These are phyloP conservation scores for Mortierella antarctica DNA, from an alignment of 192 early-diverging fungal species.

Conservation along the genomic window DNA sequence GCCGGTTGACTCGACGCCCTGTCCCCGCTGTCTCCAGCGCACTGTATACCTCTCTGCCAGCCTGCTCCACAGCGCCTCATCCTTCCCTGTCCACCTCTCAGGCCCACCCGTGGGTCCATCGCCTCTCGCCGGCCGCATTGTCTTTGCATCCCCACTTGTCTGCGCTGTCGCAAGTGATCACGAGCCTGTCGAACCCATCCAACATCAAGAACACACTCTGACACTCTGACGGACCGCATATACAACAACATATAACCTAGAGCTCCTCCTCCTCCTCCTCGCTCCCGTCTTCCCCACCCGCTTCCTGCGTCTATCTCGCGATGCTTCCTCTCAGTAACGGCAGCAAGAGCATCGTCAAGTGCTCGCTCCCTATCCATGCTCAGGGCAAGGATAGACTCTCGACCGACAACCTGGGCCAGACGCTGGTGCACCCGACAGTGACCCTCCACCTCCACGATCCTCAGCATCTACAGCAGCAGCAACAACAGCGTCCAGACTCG, in stretches of 20 bases:
- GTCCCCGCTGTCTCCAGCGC: neutral
- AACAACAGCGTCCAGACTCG: conserved; percentile 26
- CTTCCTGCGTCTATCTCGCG: no score
- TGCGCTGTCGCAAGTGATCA: no score
- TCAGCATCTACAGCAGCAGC: neutral
- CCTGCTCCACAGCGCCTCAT: neutral
- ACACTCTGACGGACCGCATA: no score
- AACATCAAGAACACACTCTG: neutral
- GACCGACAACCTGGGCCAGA: neutral
- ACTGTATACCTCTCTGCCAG: neutral
- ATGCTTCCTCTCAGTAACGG: no score
- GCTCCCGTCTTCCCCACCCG: neutral
- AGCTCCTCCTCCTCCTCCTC: no score
- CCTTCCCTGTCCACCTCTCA: no score
- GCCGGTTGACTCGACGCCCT: neutral
- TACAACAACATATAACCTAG: no score
- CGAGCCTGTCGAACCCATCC: no score
- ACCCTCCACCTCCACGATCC: neutral
- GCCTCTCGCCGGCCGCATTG: no score
- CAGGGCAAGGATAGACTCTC: neutral
- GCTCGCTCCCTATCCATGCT: neutral
- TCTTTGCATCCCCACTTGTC: no score
- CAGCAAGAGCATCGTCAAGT: no score
- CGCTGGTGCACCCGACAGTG: conserved; percentile 2
- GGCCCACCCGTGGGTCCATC: no score